A percentile compares a stretch with the other conserved stretches of the same genome.
Evolutionary conservation across 1,284 basidiomycete species (phyloP).

Genomic region (Amylostereum chailletii): DNA sequence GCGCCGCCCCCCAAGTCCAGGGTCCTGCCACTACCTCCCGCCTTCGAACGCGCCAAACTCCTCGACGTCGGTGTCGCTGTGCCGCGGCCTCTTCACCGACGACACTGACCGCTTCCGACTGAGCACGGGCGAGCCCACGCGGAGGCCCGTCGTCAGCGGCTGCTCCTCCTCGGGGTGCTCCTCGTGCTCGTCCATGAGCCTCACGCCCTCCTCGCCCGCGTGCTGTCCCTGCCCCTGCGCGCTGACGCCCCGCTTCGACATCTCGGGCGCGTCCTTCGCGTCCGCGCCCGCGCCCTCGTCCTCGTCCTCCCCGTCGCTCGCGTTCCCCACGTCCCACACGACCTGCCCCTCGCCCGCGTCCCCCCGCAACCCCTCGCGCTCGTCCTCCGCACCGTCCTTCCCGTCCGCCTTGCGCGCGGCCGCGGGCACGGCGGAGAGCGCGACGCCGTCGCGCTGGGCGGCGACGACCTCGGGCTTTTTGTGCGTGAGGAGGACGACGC

Average conservation of each 20-base stretch:
- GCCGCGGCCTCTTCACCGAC: conserved; percentile 6
- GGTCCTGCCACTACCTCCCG: background rate
- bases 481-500: conserved; percentile 79
- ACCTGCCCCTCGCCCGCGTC: conserved; percentile 5
- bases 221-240: conserved; percentile 1
- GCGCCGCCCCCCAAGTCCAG: too few species aligned
- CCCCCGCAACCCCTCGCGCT: background rate
- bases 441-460: conserved; percentile 9
- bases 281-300: background rate
- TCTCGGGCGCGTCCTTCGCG: background rate
- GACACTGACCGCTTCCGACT: conserved; percentile 10
- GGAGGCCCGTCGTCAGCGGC: background rate
- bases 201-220: conserved; percentile 11
- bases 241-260: background rate
- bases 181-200: conserved; percentile 7
- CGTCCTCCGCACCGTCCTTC: conserved; percentile 6
- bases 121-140: background rate
- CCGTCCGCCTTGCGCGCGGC: conserved; percentile 5
- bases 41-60: conserved; percentile 22
- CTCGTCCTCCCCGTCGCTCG: conserved; percentile 13
- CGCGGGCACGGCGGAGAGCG: conserved; percentile 7
- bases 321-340: conserved; percentile 15
- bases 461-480: conserved; percentile 64
- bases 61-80: conserved; percentile 10
- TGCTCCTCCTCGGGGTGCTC: conserved; percentile 6